Evolutionary conservation across 306 rosid species (phyloP).

Genomic region (Castanea mollissima): DNA sequence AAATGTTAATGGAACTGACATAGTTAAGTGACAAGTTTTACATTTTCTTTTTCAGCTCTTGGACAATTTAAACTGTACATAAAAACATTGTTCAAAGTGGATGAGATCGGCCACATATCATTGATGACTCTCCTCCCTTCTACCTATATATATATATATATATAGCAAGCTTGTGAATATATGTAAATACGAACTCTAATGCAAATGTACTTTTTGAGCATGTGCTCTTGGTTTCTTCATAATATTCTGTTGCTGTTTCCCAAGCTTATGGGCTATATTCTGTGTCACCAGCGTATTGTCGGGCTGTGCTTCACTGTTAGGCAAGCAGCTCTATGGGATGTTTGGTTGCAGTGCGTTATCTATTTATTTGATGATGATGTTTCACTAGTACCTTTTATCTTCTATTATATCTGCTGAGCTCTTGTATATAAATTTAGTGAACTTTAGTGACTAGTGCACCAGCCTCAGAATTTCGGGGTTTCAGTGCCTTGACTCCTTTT

Average conservation of each 20-base stretch:
- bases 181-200: constrained; percentile 8
- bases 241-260: constrained; percentile 1
- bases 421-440: no score
- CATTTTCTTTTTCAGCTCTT: constrained; percentile 7
- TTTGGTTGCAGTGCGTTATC: neutral
- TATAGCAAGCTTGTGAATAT: constrained; percentile 40
- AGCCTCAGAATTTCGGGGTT: no score
- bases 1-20: neutral
- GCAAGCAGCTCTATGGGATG: neutral
- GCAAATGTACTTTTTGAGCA: constrained; percentile 18
- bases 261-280: neutral
- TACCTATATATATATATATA: neutral
- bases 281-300: neutral
- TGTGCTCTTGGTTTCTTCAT: neutral
- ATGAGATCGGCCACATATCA: neutral
- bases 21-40: neutral
- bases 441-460: no score
- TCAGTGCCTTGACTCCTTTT: no score
- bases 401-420: neutral
- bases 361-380: neutral
- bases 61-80: constrained; percentile 31
- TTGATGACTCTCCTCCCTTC: constrained; percentile 1
- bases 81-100: constrained; percentile 25
- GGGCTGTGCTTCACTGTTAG: neutral
- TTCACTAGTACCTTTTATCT: neutral